Evolutionary conservation across 1,284 basidiomycete genomes (phyloP).

Genomic region (Papiliotrema nemorosa): DNA sequence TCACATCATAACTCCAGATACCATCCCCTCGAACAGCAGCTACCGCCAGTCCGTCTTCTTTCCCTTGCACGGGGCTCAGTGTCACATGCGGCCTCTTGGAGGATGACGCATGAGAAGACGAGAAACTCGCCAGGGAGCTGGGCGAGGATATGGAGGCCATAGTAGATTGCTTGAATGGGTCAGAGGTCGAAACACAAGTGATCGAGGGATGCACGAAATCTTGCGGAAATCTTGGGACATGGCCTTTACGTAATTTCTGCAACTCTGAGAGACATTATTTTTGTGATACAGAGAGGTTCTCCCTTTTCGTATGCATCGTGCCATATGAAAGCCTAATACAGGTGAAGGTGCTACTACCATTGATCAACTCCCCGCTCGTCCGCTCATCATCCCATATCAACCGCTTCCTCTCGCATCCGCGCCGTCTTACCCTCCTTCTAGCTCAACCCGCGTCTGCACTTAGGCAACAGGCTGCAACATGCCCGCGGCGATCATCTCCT

Average conservation of each 20-base stretch:
- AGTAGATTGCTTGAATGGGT: background rate
- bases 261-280: background rate
- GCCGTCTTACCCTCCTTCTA: background rate
- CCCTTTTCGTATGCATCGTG: constrained; percentile 2
- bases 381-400: background rate
- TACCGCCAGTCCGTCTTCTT: constrained; percentile 33
- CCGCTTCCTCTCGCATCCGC: background rate
- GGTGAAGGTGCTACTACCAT: background rate
- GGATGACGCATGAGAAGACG: constrained; percentile 36
- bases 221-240: background rate
- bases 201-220: background rate
- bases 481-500: constrained; percentile 49
- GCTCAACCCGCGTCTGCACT: background rate
- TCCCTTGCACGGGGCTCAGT: constrained; percentile 37
- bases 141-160: constrained; percentile 43
- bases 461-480: constrained; percentile 37
- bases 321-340: background rate
- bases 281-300: background rate
- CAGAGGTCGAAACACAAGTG: too few species aligned
- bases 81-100: constrained; percentile 35
- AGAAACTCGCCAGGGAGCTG: constrained; percentile 40
- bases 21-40: constrained; percentile 49
- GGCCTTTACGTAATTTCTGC: background rate
- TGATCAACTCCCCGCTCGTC: background rate
- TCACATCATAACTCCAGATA: constrained; percentile 50